Conservation (phyloP, 2,329 filamentous ascomycete species). For the Erysiphe pulchra region DNA sequence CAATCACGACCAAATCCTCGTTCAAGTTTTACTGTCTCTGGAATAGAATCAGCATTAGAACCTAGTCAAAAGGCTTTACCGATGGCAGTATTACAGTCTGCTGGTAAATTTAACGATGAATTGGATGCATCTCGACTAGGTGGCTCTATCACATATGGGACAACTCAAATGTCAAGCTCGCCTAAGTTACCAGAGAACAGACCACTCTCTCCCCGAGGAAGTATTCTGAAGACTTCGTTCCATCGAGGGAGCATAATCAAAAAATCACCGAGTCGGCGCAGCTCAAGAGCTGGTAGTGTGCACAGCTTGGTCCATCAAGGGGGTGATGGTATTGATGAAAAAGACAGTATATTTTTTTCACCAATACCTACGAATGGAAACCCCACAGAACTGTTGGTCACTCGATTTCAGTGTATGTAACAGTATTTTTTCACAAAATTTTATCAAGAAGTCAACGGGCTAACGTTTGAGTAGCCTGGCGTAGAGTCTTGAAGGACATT, state of each 20-base stretch:
- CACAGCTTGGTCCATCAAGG: slow-evolving; percentile 53
- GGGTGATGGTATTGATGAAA: slow-evolving; percentile 37
- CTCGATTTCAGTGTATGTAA: slow-evolving; percentile 58
- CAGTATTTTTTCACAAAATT: no score
- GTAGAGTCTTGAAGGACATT: slow-evolving; percentile 81
- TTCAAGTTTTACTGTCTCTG: no score
- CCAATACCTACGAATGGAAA: slow-evolving; percentile 71
- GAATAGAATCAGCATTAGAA: no score
- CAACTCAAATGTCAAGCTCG: slow-evolving; percentile 31
- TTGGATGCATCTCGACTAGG: slow-evolving; percentile 45
- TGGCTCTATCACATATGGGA: slow-evolving; percentile 30
- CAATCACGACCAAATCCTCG: no score
- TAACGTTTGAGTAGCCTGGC: slow-evolving; percentile 39
- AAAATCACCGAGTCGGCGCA: slow-evolving; percentile 56
- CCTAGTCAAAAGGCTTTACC: no score
- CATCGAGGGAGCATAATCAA: slow-evolving; percentile 48
- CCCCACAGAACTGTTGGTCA: slow-evolving; percentile 68
- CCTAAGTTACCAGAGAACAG: slow-evolving; percentile 15
- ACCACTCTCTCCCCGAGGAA: slow-evolving; percentile 29
- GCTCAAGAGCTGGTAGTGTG: slow-evolving; percentile 66
- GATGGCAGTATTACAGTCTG: not conserved
- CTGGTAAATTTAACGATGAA: slow-evolving; percentile 38
- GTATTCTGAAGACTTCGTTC: slow-evolving; percentile 61
- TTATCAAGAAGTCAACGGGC: not conserved
- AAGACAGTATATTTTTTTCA: slow-evolving; percentile 66